Base-by-base conservation (phyloP, 2,329 filamentous ascomycete species). In the Cladosporium sp. region DNA sequence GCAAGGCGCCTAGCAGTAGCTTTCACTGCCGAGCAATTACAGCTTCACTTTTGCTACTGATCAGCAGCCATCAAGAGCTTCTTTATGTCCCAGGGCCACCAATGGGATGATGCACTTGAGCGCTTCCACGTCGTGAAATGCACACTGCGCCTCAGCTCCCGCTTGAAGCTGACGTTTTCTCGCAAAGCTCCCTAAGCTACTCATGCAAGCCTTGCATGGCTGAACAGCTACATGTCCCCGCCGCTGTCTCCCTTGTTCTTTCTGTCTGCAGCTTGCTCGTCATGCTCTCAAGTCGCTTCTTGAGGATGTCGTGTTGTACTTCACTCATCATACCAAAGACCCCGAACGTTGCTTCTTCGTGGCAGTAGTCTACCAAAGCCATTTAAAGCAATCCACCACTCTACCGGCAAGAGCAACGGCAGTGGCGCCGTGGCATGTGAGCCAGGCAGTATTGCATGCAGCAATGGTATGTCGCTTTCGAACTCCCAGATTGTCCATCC, bases 381-480 rank as follows among this genome's bases (percentile, higher is more conserved):
- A 44, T 44, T 8, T 44, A 18, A 44, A 44, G 37, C 37, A 28
- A 12, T 52, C 49, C 49, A 10, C 16, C 14, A 52, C 49, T 52
- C 49, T 26, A 5, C 16, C 23, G 7, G 14, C 23, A 8, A 52
- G 29, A 16, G 21, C 49, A 16, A 28, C 21, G 23, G 49, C 26
- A 18, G 23, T 52, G 16, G 23, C n/a, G 49, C 23, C 49, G 26
- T 28, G 26, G 16, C 49, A 52, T 16, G 49, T 5, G 49, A 52
- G 23, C 49, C 49, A 26, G 16, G 80, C 78, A 1, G 71, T 1
- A 66, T 85, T 84, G 67, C 83, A 85, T 0, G 72, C 78, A 2
- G 82, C 1, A 10, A 84, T 74, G 0, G 77, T 70, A 0, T 79
- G 76, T 0, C 81, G 79, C 2, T 81, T 80, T 0, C 75, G 71